These are phyloP conservation scores for Gossypium arboreum DNA, from an alignment of 345 rosid genomes.

Conservation along the genomic window DNA sequence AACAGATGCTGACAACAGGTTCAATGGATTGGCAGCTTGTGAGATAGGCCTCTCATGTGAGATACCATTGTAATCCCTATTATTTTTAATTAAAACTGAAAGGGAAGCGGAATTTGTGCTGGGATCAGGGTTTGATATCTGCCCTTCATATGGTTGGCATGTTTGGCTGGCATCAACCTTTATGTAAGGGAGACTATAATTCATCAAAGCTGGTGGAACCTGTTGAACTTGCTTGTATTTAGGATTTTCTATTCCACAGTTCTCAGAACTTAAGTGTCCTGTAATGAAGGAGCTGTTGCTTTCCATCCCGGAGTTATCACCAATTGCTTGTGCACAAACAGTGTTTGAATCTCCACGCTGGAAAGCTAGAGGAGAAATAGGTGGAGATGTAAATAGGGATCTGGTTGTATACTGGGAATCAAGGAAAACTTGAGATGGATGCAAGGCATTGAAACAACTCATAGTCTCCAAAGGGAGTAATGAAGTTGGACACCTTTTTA, in stretches of 20 bases:
- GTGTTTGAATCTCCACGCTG: conserved; percentile 36
- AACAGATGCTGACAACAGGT: conserved; percentile 37
- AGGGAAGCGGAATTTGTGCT: conserved; percentile 18
- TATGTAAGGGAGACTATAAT: conserved; percentile 27
- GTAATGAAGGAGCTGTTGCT: conserved; percentile 46
- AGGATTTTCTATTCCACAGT: conserved; percentile 23
- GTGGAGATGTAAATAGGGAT: conserved; percentile 38
- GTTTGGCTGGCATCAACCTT: conserved; percentile 30
- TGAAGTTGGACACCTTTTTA: conserved; percentile 23
- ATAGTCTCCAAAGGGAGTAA: conserved; percentile 33
- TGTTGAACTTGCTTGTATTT: conserved; percentile 20
- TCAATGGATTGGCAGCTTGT: conserved; percentile 27
- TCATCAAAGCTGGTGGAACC: conserved; percentile 14
- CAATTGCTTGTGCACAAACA: conserved; percentile 26
- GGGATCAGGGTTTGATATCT: conserved; percentile 23
- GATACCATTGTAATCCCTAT: conserved; percentile 25
- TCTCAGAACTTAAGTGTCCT: conserved; percentile 35
- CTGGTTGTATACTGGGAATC: conserved; percentile 31
- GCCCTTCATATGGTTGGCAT: conserved; percentile 28
- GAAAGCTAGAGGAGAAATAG: conserved; percentile 41
- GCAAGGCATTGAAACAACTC: conserved; percentile 26
- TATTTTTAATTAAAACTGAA: conserved; percentile 19
- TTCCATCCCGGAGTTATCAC: conserved; percentile 43
- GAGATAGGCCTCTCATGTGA: conserved; percentile 29
- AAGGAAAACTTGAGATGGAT: conserved; percentile 25